Base-by-base conservation (phyloP, 768 basidiomycete genomes). In the Exsudoporus frostii region DNA sequence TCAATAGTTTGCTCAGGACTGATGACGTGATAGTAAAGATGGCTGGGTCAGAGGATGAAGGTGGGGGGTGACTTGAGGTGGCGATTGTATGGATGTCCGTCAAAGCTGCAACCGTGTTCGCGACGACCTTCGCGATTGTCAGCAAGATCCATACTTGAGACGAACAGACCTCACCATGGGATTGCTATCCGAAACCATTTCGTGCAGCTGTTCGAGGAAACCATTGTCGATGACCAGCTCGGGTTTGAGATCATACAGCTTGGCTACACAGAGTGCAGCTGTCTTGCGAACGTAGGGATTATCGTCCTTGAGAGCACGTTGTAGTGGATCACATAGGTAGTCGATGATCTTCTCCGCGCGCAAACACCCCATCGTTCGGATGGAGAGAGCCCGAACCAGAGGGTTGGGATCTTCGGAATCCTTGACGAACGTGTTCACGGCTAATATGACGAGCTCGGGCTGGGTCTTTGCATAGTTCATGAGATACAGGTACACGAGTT, bases 381-480 rank as follows among this genome's bases (percentile, higher is more conserved):
- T 98, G 32, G 97, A 90, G 50, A 99, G 80, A 0, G 97, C 97
- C 46, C 97, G 86, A 24, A 98, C 90, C 50, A 98, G 89, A 0
- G 97, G 97, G 65, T 99, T 98, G 10, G 91, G 85, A 67, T 98
- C 97, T 59, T 95, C 93, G 0, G 93, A 86, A 71, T 99, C 97
- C 78, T 97, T 85, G 58, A 99, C 97, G 67, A 99, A 98, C 8
- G 96, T 99, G 67, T 98, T 99, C 55, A 99, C 97, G 27, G 97
- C 97, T 42, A 99, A 81, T 66, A 99, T 98, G 72, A 98, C 95
- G 56, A 98, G 90, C 67, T 99, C 97, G 0, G 97, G 97, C 66
- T 99, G 97, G 0, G 96, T 95, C 69, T 97, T 97, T 32, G 96
- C 96, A 61, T 98, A 99, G 76, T 99, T 99, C 90, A 98, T 98